A percentile compares a stretch with the other conserved stretches of the same genome.
Conservation (phyloP, 768 basidiomycete species). For the Auriculariales sp. region DNA sequence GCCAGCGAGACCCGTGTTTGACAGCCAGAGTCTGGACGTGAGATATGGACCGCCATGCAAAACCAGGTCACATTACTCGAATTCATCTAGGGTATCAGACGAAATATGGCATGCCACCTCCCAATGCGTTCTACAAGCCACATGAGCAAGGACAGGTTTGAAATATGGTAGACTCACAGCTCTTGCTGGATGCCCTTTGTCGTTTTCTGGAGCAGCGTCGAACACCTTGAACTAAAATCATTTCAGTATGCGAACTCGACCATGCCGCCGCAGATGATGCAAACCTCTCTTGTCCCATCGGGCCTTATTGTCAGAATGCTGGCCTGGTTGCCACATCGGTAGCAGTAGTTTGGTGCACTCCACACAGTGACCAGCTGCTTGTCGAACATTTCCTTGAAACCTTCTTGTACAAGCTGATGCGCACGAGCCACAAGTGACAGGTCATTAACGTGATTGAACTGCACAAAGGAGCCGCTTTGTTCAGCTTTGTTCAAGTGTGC, state of each 20-base stretch:
- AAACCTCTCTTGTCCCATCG: background rate
- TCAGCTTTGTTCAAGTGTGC: too few relatives aligned
- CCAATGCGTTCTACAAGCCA: background rate
- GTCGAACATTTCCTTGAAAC: constrained; percentile 95
- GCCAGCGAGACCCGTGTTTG: too few relatives aligned
- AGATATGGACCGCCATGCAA: too few relatives aligned
- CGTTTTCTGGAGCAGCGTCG: constrained; percentile 79
- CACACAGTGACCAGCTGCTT: constrained; percentile 82
- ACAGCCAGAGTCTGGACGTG: too few relatives aligned
- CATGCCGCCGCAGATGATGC: background rate
- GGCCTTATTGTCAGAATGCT: constrained; percentile 78
- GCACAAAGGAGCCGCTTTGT: background rate
- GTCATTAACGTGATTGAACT: constrained; percentile 90
- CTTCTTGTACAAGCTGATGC: constrained; percentile 92
- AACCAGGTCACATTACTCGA: too few relatives aligned
- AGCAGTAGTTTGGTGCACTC: constrained; percentile 84
- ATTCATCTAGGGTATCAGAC: constrained; percentile 19
- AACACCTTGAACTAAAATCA: constrained; percentile 68
- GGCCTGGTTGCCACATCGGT: constrained; percentile 79
- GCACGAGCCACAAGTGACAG: constrained; percentile 86
- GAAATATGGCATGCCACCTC: constrained; percentile 43
- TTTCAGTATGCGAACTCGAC: constrained; percentile 6
- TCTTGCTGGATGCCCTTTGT: too few relatives aligned
- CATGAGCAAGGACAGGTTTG: background rate
- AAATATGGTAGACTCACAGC: too few relatives aligned